phyloP scores from a whole-genome alignment of 805 yeast species.

The Starmerella sirachaensis region DNA sequence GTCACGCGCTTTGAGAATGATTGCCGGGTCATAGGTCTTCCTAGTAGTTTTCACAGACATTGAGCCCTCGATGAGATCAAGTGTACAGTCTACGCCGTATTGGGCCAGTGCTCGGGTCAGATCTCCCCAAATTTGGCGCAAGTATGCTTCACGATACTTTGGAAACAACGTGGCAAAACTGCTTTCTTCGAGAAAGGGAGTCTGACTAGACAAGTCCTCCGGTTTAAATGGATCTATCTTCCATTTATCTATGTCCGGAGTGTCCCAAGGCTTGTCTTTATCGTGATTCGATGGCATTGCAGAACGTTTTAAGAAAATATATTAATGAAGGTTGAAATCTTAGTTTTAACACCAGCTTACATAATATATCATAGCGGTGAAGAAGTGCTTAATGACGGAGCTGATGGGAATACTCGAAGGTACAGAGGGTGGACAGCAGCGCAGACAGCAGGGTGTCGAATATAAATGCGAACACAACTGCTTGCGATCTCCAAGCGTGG shows the following conservation, averaged over 20 bases:
- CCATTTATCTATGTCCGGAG: constrained; percentile 92
- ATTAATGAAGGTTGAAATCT: no score
- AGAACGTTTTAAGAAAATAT: no score
- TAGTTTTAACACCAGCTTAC: no score
- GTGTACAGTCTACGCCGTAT: constrained; percentile 62
- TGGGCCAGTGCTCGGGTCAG: constrained; percentile 68
- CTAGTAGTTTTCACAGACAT: constrained; percentile 95
- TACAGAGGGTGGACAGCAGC: no score
- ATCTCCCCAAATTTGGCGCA: constrained; percentile 86
- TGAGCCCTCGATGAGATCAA: constrained; percentile 89
- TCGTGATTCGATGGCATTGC: constrained; percentile 84
- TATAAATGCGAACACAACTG: no score
- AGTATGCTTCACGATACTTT: constrained; percentile 84
- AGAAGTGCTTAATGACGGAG: no score
- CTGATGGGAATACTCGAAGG: no score
- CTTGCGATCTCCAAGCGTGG: no score
- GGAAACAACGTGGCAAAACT: constrained; percentile 93
- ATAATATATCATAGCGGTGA: no score
- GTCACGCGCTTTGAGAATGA: constrained; percentile 87
- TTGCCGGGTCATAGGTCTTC: constrained; percentile 90
- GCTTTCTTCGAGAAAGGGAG: constrained; percentile 89
- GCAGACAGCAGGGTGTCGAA: no score
- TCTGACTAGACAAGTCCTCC: constrained; percentile 77
- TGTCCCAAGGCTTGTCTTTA: constrained; percentile 96
- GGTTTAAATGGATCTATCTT: constrained; percentile 73